Evolutionary conservation across 1,284 basidiomycete species (phyloP).

Genomic region (Malassezia caprae): DNA sequence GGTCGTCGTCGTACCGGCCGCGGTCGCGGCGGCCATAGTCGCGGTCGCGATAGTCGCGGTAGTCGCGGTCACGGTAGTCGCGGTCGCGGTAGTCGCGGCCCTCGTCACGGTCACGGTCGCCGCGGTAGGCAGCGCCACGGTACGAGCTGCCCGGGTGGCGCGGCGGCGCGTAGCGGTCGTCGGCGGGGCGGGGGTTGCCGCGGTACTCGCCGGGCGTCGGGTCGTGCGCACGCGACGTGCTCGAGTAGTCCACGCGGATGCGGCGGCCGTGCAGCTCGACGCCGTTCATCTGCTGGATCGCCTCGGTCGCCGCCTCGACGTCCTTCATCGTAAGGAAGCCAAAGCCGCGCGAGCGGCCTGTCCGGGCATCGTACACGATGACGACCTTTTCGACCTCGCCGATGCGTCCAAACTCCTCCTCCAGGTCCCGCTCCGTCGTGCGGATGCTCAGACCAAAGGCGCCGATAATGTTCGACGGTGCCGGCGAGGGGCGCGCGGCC

Average conservation of each 20-base stretch:
- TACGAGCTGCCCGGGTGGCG: conserved; percentile 7
- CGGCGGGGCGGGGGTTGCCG: conserved; percentile 30
- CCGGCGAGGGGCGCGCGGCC: conserved; percentile 49
- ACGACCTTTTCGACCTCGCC: conserved; percentile 80
- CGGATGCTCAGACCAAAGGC: conserved; percentile 93
- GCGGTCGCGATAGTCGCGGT: not conserved
- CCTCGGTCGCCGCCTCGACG: conserved; percentile 72
- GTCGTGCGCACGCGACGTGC: conserved; percentile 81
- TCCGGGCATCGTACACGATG: conserved; percentile 96
- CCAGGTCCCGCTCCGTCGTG: conserved; percentile 82
- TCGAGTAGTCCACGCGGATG: conserved; percentile 92
- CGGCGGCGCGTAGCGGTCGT: conserved; percentile 23
- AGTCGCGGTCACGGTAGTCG: conserved; percentile 9
- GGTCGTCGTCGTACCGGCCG: conserved; percentile 13
- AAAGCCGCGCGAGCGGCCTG: conserved; percentile 90
- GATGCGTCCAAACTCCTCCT: conserved; percentile 80
- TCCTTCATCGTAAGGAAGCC: conserved; percentile 90
- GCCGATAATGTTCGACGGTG: conserved; percentile 78
- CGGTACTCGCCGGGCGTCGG: conserved; percentile 91
- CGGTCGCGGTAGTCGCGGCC: conserved; percentile 11
- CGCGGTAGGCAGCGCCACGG: conserved; percentile 4
- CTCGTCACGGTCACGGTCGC: not conserved
- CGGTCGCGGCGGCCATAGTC: not conserved
- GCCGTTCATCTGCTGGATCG: conserved; percentile 84
- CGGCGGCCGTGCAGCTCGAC: conserved; percentile 85